phyloP scores from a whole-genome alignment of 352 stramenopile species.

The Phytophthora sp. region DNA sequence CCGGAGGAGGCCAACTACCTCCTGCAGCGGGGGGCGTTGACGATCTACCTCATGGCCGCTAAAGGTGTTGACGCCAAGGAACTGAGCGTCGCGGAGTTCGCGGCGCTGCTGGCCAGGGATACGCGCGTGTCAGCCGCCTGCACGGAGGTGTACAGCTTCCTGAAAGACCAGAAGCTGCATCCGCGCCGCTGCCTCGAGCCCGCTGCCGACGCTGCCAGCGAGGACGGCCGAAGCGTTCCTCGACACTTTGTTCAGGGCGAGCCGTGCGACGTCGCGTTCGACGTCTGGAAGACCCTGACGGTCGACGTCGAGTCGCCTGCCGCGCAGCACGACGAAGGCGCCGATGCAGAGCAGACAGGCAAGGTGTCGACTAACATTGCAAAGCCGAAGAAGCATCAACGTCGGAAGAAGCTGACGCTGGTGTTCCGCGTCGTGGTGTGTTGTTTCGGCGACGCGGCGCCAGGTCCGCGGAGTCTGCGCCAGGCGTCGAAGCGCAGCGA shows the following conservation, averaged over 20 bases:
- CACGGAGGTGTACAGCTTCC: slow-evolving; percentile 59
- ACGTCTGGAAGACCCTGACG: slow-evolving; percentile 61
- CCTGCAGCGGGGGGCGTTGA: slow-evolving; percentile 54
- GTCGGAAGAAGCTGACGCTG: slow-evolving; percentile 49
- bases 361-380: neutral
- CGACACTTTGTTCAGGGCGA: slow-evolving; percentile 20
- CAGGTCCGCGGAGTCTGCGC: slow-evolving; percentile 27
- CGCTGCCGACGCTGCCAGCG: neutral
- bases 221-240: slow-evolving; percentile 22
- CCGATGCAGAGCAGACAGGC: neutral
- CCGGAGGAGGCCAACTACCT: slow-evolving; percentile 76
- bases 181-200: slow-evolving; percentile 48
- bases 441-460: slow-evolving; percentile 47
- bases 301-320: neutral
- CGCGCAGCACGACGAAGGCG: neutral
- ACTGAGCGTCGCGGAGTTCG: slow-evolving; percentile 36
- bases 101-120: slow-evolving; percentile 30
- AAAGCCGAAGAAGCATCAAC: slow-evolving; percentile 38
- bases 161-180: slow-evolving; percentile 75
- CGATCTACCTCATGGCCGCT: slow-evolving; percentile 43
- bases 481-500: slow-evolving; percentile 8
- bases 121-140: slow-evolving; percentile 43
- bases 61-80: neutral
- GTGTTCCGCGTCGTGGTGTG: slow-evolving; percentile 66
- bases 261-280: slow-evolving; percentile 44